Evolutionary conservation across 768 basidiomycete genomes (phyloP).

Genomic region (Podaxis sp.): DNA sequence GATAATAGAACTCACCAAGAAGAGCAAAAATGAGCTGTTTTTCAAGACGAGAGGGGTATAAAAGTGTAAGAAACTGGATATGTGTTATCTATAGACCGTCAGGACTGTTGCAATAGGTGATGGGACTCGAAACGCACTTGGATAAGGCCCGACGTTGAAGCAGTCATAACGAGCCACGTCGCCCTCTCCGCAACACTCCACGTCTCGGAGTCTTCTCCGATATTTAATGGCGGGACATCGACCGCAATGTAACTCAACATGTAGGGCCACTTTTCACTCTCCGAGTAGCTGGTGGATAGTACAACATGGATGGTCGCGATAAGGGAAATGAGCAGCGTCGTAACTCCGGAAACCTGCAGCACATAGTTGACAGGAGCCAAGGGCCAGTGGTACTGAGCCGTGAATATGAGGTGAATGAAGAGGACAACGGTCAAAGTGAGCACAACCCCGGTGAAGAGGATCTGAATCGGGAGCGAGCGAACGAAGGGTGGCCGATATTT

Average conservation of each 20-base stretch:
- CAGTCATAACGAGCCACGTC: conserved; percentile 87
- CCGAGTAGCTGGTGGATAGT: conserved; percentile 48
- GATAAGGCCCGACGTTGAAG: conserved; percentile 75
- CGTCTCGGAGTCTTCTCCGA: conserved; percentile 21
- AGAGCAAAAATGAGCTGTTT: conserved; percentile 80
- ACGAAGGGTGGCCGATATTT: conserved; percentile 75
- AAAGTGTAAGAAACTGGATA: conserved; percentile 93
- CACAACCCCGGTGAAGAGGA: conserved; percentile 80
- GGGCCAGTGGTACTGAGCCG: conserved; percentile 93
- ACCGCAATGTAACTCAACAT: conserved; percentile 92
- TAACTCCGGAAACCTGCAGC: conserved; percentile 82
- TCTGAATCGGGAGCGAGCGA: conserved; percentile 86
- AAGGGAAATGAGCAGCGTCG: conserved; percentile 72
- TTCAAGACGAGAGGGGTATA: conserved; percentile 91
- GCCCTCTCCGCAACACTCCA: conserved; percentile 68
- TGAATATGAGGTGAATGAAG: conserved; percentile 90
- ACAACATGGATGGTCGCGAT: conserved; percentile 77
- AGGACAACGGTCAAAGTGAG: conserved; percentile 82
- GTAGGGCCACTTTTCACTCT: conserved; percentile 86
- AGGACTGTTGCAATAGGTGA: background rate
- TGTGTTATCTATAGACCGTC: conserved; percentile 71
- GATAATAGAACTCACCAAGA: conserved; percentile 51
- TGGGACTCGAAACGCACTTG: conserved; percentile 51
- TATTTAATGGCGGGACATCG: conserved; percentile 57
- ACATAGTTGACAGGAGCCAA: conserved; percentile 90